phyloP scores from a whole-genome alignment of 169 alveolate species.

The Plasmodium fragile region DNA sequence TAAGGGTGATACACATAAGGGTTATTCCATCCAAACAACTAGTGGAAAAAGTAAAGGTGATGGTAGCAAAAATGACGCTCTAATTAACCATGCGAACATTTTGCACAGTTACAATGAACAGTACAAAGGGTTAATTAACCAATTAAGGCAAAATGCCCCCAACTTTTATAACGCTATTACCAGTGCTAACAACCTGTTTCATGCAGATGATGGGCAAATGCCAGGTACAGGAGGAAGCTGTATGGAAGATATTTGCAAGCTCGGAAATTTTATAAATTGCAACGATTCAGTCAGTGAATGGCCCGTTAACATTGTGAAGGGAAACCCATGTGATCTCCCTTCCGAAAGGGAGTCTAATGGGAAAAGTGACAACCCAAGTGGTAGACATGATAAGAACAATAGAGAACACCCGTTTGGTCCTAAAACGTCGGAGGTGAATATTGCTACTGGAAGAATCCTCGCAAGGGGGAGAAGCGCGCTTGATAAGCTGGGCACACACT shows the following conservation, averaged over 20 bases:
- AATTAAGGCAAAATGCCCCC: constrained; percentile 21
- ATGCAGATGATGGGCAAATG: background rate
- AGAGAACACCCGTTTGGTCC: background rate
- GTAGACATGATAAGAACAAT: background rate
- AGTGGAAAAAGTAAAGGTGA: background rate
- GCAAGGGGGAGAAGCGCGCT: background rate
- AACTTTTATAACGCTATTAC: constrained; percentile 25
- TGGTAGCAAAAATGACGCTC: background rate
- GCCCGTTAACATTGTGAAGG: background rate
- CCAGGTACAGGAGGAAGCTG: background rate
- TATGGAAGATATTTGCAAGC: constrained; percentile 4
- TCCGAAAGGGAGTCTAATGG: background rate
- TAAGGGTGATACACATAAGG: background rate
- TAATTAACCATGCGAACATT: background rate
- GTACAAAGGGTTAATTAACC: constrained; percentile 17
- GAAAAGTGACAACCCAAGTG: background rate
- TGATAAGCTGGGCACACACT: background rate
- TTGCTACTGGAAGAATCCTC: background rate
- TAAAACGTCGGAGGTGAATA: background rate
- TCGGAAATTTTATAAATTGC: constrained; percentile 14
- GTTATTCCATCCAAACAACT: background rate
- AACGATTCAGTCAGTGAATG: background rate
- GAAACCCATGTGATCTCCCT: background rate
- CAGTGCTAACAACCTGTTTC: constrained; percentile 2
- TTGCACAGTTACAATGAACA: constrained; percentile 14